Percentiles rank a stretch among this genome's conserved stretches.
These are phyloP conservation scores for Leccinum uliginosum DNA, from an alignment of 768 basidiomycete genomes.

Conservation along the genomic window DNA sequence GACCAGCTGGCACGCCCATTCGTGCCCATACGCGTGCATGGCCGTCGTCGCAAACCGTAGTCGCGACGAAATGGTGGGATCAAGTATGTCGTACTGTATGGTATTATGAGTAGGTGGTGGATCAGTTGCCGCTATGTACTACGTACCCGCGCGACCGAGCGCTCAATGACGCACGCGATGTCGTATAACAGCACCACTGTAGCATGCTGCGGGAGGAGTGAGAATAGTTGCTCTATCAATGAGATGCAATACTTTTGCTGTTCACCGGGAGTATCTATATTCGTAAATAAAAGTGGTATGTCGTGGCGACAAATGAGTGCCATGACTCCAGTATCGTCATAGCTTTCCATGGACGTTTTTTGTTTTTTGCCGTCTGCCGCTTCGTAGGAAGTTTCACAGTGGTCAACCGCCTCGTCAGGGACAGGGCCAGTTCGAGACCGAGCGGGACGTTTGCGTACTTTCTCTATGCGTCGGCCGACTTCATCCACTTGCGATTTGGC, in stretches of 20 bases:
- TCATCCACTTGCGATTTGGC: constrained; percentile 19
- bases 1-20: neutral
- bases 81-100: neutral
- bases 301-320: neutral
- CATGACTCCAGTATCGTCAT: neutral
- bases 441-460: neutral
- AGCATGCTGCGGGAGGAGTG: constrained; percentile 27
- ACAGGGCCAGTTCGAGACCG: neutral
- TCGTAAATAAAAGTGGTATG: neutral
- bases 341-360: neutral
- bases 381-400: neutral
- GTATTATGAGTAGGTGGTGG: neutral
- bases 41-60: neutral
- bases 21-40: neutral
- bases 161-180: constrained; percentile 23
- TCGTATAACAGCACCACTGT: constrained; percentile 28
- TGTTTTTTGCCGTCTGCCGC: neutral
- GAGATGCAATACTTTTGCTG: neutral
- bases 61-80: neutral
- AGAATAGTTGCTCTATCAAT: neutral
- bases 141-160: neutral
- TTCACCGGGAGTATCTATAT: neutral
- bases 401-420: neutral
- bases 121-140: neutral
- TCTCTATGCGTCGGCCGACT: neutral